These are phyloP conservation scores for Pleurotus salmoneostramineus DNA, from an alignment of 768 basidiomycete species.

Conservation along the genomic window DNA sequence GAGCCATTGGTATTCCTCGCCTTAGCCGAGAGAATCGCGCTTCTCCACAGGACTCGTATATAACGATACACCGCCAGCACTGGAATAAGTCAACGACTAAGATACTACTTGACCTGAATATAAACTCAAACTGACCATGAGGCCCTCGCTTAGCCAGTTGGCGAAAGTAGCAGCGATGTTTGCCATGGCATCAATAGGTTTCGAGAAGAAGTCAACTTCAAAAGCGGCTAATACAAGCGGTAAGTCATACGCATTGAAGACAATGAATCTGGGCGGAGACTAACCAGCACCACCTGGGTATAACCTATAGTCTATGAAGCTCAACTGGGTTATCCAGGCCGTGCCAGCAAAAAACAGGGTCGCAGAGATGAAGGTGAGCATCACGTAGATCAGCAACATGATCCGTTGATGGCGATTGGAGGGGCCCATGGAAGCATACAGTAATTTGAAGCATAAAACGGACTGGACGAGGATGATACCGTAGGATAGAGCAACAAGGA, in stretches of 20 bases:
- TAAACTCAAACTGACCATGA: conserved; percentile 12
- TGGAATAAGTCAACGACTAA: conserved; percentile 5
- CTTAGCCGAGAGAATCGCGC: conserved; percentile 2
- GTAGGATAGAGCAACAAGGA: conserved; percentile 11
- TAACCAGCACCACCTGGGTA: conserved; percentile 24
- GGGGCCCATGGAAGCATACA: neutral
- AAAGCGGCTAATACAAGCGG: neutral
- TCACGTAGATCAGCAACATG: conserved; percentile 6
- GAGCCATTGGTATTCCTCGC: conserved; percentile 4
- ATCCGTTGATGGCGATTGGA: neutral
- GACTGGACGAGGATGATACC: conserved; percentile 10
- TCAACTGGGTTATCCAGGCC: conserved; percentile 18
- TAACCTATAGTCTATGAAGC: conserved; percentile 26
- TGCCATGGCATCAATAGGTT: conserved; percentile 9
- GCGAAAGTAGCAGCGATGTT: conserved; percentile 15
- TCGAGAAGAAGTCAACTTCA: conserved; percentile 2
- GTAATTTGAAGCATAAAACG: conserved; percentile 1
- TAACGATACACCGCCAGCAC: conserved; percentile 11
- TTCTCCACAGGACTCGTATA: neutral
- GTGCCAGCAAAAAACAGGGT: conserved; percentile 16
- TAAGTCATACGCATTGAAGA: too few species aligned
- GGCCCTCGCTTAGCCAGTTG: conserved; percentile 22
- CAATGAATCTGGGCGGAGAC: neutral
- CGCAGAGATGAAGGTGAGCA: conserved; percentile 10
- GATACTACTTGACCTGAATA: neutral